phyloP scores from a whole-genome alignment of 2,329 filamentous ascomycete species.

The Epichloe coenophiala region DNA sequence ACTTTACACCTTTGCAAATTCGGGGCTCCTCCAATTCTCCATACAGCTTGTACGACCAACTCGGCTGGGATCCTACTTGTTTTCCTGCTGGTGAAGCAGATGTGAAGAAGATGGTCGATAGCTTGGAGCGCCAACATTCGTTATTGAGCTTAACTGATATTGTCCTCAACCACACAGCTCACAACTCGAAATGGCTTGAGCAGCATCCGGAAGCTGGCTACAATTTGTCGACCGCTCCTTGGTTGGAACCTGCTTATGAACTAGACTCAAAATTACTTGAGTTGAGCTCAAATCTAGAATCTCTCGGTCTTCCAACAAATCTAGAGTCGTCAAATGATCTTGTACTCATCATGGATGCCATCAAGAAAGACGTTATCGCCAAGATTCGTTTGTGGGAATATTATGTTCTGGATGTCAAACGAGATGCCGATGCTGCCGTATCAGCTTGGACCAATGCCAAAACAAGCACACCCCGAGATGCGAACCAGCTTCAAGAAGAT shows the following conservation, averaged over 20 bases:
- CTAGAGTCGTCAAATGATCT: constrained; percentile 61
- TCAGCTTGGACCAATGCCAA: constrained; percentile 57
- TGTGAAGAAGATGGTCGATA: constrained; percentile 60
- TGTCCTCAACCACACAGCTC: constrained; percentile 93
- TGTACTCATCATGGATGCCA: constrained; percentile 65
- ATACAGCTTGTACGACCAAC: constrained; percentile 91
- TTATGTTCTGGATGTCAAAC: constrained; percentile 71
- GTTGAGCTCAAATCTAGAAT: constrained; percentile 59
- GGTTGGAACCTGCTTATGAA: constrained; percentile 50
- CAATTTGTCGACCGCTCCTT: constrained; percentile 80
- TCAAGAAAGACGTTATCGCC: constrained; percentile 69
- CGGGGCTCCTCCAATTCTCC: constrained; percentile 88
- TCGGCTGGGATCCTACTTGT: constrained; percentile 65
- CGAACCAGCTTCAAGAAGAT: constrained; percentile 16
- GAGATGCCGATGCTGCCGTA: constrained; percentile 53
- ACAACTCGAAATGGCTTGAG: constrained; percentile 89
- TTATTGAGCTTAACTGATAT: constrained; percentile 87
- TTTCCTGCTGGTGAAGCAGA: constrained; percentile 82
- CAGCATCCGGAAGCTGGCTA: constrained; percentile 94
- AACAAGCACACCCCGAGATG: constrained; percentile 37
- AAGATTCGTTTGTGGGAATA: constrained; percentile 82
- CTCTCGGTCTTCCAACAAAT: constrained; percentile 61
- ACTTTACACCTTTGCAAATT: constrained; percentile 88
- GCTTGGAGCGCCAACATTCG: constrained; percentile 73
- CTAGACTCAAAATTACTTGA: constrained; percentile 54